Conservation (phyloP, 106 monocot species). For the Dioscorea alata region DNA sequence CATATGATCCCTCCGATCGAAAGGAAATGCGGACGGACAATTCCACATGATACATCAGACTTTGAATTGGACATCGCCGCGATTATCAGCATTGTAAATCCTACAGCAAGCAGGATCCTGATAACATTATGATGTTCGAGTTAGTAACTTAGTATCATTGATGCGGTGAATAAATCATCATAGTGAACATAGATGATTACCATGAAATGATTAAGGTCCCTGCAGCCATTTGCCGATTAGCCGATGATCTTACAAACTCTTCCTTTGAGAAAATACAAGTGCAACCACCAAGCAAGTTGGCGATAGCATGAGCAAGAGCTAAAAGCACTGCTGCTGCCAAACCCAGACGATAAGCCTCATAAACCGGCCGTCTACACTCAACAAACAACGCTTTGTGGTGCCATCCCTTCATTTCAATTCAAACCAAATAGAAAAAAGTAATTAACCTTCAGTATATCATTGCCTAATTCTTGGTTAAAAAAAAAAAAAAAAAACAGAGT, state of each 20-base stretch:
- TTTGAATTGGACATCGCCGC: constrained; percentile 33
- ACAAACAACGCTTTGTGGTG: constrained; percentile 46
- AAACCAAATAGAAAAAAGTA: neutral
- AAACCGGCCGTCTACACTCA: constrained; percentile 69
- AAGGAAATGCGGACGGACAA: no score
- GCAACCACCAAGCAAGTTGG: constrained; percentile 77
- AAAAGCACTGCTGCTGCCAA: constrained; percentile 61
- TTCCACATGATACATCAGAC: no score
- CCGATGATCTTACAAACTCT: constrained; percentile 22
- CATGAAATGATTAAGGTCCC: constrained; percentile 59
- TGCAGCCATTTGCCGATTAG: constrained; percentile 48
- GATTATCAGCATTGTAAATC: constrained; percentile 49
- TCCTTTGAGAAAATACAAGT: constrained; percentile 52
- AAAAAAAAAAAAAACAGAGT: neutral
- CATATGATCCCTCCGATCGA: no score
- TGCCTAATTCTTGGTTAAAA: no score
- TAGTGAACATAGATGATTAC: constrained; percentile 22
- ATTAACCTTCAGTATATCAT: neutral
- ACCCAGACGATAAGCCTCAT: constrained; percentile 60
- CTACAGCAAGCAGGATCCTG: constrained; percentile 47
- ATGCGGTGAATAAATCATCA: constrained; percentile 29
- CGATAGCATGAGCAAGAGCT: constrained; percentile 48
- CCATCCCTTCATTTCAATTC: constrained; percentile 34
- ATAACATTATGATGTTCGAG: constrained; percentile 22
- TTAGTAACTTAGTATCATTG: constrained; percentile 34